These are phyloP conservation scores for Daldinia vernicosa DNA, from an alignment of 495 filamentous ascomycete species.

Conservation along the genomic window DNA sequence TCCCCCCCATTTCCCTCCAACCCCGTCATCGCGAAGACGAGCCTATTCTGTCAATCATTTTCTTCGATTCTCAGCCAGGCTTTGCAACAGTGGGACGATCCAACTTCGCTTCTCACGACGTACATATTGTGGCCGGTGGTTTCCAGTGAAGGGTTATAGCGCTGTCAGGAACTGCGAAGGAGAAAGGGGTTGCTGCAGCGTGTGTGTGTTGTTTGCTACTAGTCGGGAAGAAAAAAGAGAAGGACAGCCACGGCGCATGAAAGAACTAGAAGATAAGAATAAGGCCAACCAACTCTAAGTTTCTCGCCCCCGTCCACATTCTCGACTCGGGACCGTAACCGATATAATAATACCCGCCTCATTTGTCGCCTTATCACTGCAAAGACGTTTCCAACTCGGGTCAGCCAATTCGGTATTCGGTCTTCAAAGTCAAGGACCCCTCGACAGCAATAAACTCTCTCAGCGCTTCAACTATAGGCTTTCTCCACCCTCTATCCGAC, in stretches of 20 bases:
- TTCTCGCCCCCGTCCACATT: constrained; percentile 10
- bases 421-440: constrained; percentile 18
- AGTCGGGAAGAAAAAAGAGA: constrained; percentile 21
- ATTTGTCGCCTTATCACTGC: constrained; percentile 16
- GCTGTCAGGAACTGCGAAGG: constrained; percentile 44
- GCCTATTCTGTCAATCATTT: constrained; percentile 49
- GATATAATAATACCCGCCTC: constrained; percentile 17
- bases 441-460: constrained; percentile 28
- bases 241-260: constrained; percentile 1
- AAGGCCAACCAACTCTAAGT: background rate
- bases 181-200: constrained; percentile 21
- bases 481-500: constrained; percentile 41
- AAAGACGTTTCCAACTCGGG: constrained; percentile 9
- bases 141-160: constrained; percentile 29
- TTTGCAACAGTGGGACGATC: constrained; percentile 44
- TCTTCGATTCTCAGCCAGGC: constrained; percentile 44
- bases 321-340: constrained; percentile 28
- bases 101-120: constrained; percentile 46
- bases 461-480: constrained; percentile 29
- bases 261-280: constrained; percentile 15
- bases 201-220: constrained; percentile 15
- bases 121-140: constrained; percentile 37
- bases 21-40: constrained; percentile 41
- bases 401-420: too few relatives aligned
- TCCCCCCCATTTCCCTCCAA: constrained; percentile 28